Percentiles rank a stretch among this genome's conserved stretches.
Evolutionary conservation across 2,329 filamentous ascomycete genomes (phyloP).

Genomic region (Ceratocystis lukuohia): DNA sequence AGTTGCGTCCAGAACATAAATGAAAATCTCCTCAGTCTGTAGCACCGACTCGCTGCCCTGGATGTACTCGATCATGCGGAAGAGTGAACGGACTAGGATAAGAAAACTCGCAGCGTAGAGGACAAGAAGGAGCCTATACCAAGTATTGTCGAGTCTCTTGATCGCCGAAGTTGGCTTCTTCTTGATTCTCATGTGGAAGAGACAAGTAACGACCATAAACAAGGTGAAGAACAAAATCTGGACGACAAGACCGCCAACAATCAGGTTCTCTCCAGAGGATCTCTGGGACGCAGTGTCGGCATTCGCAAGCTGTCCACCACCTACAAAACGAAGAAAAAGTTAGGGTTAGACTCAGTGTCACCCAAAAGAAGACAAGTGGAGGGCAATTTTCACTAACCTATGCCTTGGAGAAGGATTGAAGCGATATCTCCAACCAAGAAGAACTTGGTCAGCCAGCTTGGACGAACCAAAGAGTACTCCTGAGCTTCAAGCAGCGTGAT

Average conservation of each 20-base stretch:
- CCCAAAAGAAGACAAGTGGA: neutral
- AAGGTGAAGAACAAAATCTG: conserved; percentile 41
- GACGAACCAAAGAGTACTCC: conserved; percentile 25
- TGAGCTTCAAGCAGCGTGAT: conserved; percentile 30
- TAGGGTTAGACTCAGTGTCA: conserved; percentile 18
- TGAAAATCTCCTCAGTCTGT: conserved; percentile 29
- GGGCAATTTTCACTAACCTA: neutral
- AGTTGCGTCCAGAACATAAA: conserved; percentile 34
- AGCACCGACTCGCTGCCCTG: conserved; percentile 31
- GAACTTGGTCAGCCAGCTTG: conserved; percentile 36
- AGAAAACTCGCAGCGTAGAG: conserved; percentile 27
- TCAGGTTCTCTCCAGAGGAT: conserved; percentile 32
- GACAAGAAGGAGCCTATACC: conserved; percentile 25
- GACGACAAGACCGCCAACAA: conserved; percentile 39
- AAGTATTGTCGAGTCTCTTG: conserved; percentile 21
- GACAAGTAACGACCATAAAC: conserved; percentile 34
- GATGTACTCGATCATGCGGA: conserved; percentile 36
- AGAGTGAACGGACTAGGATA: conserved; percentile 36
- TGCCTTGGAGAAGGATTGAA: conserved; percentile 19
- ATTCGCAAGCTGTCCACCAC: conserved; percentile 27
- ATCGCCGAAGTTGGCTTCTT: conserved; percentile 21
- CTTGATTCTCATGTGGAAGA: conserved; percentile 31
- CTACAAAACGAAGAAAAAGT: conserved; percentile 41
- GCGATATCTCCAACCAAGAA: conserved; percentile 43
- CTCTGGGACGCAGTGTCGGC: neutral